Evolutionary conservation across 2,329 filamentous ascomycete genomes (phyloP), one percentile per base, ranked within the genome.

Genomic region (Colletotrichum tanaceti): DNA sequence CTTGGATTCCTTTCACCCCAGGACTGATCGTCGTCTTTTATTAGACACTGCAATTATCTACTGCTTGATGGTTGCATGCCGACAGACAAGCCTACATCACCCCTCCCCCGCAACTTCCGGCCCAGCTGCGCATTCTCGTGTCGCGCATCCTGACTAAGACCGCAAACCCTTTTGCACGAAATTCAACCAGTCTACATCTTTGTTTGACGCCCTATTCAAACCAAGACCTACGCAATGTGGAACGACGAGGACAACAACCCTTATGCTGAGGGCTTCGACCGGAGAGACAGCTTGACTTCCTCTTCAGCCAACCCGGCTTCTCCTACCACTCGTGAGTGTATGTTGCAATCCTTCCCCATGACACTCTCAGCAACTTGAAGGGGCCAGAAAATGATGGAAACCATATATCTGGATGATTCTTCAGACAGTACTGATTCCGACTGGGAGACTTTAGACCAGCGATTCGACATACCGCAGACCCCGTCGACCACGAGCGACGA

Each of bases 231-330:
- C 58, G 86, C 75, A 73, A 98, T 98, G 95, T 98, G 95, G 95
- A 97, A 98, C 86, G 94, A 98, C 85, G 95, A 98, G 83, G 93
- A 98, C 78, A 98, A 98, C 82, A 98, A 98, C 79, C 95, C 95
- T 5, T 98, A 98, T 77, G 94, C 94, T 72, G 89, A 85, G 75
- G 95, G 93, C 80, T 98, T 97, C 83, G 93, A 96, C 79, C 91
- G 92, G 75, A 90, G 93, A 75, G 93, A 97, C 79, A 93, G 92
- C 71, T 89, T 91, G 78, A 86, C 89, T 53, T 93, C 91, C 35
- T 91, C 91, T 39, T 83, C 85, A 50, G 84, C 85, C 22, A 89
- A 91, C 76, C 89, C 90, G 24, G 83, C 89, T 63, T 92, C 90
- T 46, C 90, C 90, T 54, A 80, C 79, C 50, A 77, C 82, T 61